phyloP scores from a whole-genome alignment of 2,329 filamentous ascomycete species.

The Chrysoporthe puriensis region DNA sequence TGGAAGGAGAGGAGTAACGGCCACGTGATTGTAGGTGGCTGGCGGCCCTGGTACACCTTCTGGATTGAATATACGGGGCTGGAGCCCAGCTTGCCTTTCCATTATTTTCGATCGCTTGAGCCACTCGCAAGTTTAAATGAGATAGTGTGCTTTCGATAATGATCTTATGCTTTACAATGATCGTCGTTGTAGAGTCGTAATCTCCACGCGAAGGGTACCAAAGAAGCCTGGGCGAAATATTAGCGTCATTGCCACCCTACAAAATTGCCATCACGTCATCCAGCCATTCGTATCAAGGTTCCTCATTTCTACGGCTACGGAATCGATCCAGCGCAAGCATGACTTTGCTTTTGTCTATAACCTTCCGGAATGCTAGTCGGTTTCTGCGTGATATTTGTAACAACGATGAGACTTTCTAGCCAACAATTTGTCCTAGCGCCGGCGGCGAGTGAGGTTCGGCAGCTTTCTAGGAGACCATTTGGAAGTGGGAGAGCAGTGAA shows the following conservation, averaged over 20 bases:
- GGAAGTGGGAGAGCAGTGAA: no score
- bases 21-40: slow-evolving; percentile 22
- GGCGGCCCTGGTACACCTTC: slow-evolving; percentile 21
- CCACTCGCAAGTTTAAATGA: no score
- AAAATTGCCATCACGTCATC: neutral
- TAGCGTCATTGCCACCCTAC: neutral
- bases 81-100: neutral
- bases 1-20: slow-evolving; percentile 20
- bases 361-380: no score
- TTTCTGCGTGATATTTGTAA: no score
- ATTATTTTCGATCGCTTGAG: neutral
- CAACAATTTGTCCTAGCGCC: no score
- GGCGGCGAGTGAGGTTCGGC: no score
- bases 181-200: neutral
- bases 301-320: no score
- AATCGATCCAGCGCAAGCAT: no score
- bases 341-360: no score
- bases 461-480: no score
- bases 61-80: slow-evolving; percentile 23
- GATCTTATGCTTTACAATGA: neutral
- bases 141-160: neutral
- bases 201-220: neutral
- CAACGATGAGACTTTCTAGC: no score
- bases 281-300: no score
- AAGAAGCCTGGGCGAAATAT: neutral